Percentiles rank a stretch among this genome's conserved stretches.
These are phyloP conservation scores for Corinectria fuckeliana DNA, from an alignment of 2,329 filamentous ascomycete species.

Conservation along the genomic window DNA sequence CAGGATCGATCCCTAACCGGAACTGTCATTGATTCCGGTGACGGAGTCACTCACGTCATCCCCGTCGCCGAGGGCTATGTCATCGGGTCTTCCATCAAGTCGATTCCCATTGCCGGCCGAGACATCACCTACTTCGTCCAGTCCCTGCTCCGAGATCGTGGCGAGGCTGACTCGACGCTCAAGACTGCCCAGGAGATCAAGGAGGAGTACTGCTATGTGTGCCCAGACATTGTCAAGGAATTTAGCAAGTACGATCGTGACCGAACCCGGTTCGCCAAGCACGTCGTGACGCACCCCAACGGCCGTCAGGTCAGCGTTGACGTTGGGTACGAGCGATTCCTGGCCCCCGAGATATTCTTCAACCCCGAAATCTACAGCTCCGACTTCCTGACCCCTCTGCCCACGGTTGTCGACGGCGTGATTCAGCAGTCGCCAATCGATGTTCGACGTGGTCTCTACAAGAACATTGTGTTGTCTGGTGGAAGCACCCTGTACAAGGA, in stretches of 20 bases:
- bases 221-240: constrained; percentile 98
- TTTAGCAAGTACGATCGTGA: constrained; percentile 94
- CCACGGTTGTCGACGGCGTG: constrained; percentile 91
- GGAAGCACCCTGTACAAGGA: constrained; percentile 98
- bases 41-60: constrained; percentile 98
- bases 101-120: constrained; percentile 95
- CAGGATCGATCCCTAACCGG: constrained; percentile 94
- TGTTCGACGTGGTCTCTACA: constrained; percentile 95
- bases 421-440: constrained; percentile 98
- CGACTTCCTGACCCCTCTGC: constrained; percentile 95
- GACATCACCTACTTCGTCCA: constrained; percentile 99
- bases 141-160: constrained; percentile 91
- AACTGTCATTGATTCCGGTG: constrained; percentile 97
- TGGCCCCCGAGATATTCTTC: constrained; percentile 99
- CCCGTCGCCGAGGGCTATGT: constrained; percentile 98
- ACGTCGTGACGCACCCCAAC: constrained; percentile 84
- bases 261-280: constrained; percentile 87
- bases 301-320: constrained; percentile 87
- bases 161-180: constrained; percentile 93
- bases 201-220: constrained; percentile 98
- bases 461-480: constrained; percentile 98
- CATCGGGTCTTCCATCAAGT: constrained; percentile 98
- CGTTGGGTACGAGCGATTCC: constrained; percentile 96
- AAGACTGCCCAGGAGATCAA: constrained; percentile 99
- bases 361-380: constrained; percentile 99